These are phyloP conservation scores for Zygotorulaspora chibaensis DNA, from an alignment of 805 yeast genomes.

Conservation along the genomic window DNA sequence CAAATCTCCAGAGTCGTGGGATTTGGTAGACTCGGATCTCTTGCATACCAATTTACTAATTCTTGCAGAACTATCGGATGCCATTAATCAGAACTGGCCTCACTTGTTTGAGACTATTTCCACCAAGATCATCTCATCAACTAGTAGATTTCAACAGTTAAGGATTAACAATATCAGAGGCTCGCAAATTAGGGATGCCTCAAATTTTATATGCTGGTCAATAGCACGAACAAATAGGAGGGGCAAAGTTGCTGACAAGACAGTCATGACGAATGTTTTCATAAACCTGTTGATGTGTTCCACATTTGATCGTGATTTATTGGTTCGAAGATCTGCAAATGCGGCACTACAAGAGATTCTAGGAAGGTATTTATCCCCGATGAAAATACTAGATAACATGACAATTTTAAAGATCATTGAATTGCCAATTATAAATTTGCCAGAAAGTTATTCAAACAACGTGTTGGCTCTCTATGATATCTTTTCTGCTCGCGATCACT, in stretches of 20 bases:
- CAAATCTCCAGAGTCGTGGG: conserved; percentile 7
- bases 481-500: conserved; percentile 19
- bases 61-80: conserved; percentile 34
- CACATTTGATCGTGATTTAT: conserved; percentile 68
- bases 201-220: conserved; percentile 85
- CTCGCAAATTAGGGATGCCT: conserved; percentile 72
- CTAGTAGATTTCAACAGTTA: conserved; percentile 56
- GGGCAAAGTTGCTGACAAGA: neutral
- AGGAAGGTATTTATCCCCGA: conserved; percentile 62
- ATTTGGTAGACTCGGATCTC: conserved; percentile 28
- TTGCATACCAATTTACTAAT: conserved; percentile 36
- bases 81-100: conserved; percentile 12
- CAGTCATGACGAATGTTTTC: conserved; percentile 29
- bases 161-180: conserved; percentile 53
- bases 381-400: conserved; percentile 28
- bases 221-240: conserved; percentile 41
- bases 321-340: conserved; percentile 73
- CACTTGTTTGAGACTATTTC: conserved; percentile 13
- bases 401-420: conserved; percentile 50
- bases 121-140: conserved; percentile 37
- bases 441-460: conserved; percentile 39
- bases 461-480: conserved; percentile 30
- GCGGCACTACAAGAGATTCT: conserved; percentile 84
- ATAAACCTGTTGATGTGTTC: conserved; percentile 44
- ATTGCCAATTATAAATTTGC: conserved; percentile 47